These are phyloP conservation scores for Arxiozyma slooffiae DNA, from an alignment of 1,139 yeast genomes.

Conservation along the genomic window DNA sequence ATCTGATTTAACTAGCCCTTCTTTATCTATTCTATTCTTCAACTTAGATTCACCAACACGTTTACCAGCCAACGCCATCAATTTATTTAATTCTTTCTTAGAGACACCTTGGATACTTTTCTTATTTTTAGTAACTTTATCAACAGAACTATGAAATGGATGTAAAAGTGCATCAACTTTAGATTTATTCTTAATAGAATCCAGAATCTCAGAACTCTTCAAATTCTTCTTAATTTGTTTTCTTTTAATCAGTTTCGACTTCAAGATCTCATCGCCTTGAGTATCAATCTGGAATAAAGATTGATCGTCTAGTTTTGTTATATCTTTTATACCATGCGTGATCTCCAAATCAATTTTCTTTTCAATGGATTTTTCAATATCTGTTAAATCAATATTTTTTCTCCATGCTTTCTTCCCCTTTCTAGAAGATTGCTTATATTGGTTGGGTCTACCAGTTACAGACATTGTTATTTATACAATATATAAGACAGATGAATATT, in stretches of 20 bases:
- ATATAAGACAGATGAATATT: neutral
- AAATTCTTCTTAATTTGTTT: conserved; percentile 39
- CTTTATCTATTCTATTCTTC: conserved; percentile 46
- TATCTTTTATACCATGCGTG: conserved; percentile 46
- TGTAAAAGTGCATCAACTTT: conserved; percentile 61
- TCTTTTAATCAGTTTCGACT: conserved; percentile 36
- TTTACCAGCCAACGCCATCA: conserved; percentile 75
- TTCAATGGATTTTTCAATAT: conserved; percentile 62
- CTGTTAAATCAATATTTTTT: conserved; percentile 80
- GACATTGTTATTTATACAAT: conserved; percentile 14
- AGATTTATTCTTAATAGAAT: conserved; percentile 47
- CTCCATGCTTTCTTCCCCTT: conserved; percentile 96
- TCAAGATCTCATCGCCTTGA: conserved; percentile 44
- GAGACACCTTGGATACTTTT: conserved; percentile 52
- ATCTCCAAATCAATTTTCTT: conserved; percentile 59
- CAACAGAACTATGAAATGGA: conserved; percentile 8
- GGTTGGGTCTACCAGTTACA: conserved; percentile 33
- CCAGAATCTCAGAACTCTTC: conserved; percentile 66
- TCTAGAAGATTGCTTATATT: conserved; percentile 59
- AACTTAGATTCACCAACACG: conserved; percentile 46
- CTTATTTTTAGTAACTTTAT: conserved; percentile 17
- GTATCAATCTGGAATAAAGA: conserved; percentile 67
- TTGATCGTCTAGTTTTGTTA: conserved; percentile 33
- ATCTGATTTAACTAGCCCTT: conserved; percentile 48
- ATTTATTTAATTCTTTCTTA: conserved; percentile 53